phyloP scores from a whole-genome alignment of 352 stramenopile genomes.

The Globisporangium heterothallicum region DNA sequence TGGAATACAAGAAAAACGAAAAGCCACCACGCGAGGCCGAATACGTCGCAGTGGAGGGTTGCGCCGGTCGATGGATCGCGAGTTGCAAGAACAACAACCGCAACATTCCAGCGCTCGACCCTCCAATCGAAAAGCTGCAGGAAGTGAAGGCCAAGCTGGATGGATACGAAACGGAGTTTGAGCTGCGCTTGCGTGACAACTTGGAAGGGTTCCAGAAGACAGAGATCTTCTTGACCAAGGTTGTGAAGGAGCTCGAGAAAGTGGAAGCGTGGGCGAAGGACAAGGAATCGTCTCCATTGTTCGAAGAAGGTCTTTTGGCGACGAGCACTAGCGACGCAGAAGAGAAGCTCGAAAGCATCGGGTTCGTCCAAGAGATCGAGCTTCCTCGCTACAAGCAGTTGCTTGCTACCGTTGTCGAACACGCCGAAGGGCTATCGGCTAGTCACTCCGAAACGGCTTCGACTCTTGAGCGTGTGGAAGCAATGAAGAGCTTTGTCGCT shows the following conservation, averaged over 20 bases:
- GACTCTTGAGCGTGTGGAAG: constrained; percentile 65
- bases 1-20: constrained; percentile 87
- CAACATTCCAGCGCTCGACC: constrained; percentile 57
- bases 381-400: constrained; percentile 81
- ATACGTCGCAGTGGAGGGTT: constrained; percentile 77
- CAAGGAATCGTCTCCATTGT: constrained; percentile 64
- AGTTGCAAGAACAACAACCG: constrained; percentile 88
- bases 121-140: constrained; percentile 76
- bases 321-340: constrained; percentile 63
- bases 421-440: constrained; percentile 58
- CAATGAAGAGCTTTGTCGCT: constrained; percentile 69
- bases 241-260: constrained; percentile 84
- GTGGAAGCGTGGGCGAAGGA: constrained; percentile 80
- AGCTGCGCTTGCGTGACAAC: constrained; percentile 68
- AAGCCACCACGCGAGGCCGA: constrained; percentile 77
- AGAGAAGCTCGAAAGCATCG: constrained; percentile 79
- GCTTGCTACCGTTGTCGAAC: constrained; percentile 53
- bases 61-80: constrained; percentile 72
- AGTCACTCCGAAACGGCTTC: constrained; percentile 63
- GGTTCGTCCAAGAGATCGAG: constrained; percentile 80
- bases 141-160: constrained; percentile 67
- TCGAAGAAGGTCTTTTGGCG: constrained; percentile 49
- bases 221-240: constrained; percentile 73
- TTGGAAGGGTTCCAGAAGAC: constrained; percentile 81
- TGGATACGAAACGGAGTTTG: constrained; percentile 60